phyloP scores from a whole-genome alignment of 1,284 basidiomycete species.

The Cystobasidium slooffiae region DNA sequence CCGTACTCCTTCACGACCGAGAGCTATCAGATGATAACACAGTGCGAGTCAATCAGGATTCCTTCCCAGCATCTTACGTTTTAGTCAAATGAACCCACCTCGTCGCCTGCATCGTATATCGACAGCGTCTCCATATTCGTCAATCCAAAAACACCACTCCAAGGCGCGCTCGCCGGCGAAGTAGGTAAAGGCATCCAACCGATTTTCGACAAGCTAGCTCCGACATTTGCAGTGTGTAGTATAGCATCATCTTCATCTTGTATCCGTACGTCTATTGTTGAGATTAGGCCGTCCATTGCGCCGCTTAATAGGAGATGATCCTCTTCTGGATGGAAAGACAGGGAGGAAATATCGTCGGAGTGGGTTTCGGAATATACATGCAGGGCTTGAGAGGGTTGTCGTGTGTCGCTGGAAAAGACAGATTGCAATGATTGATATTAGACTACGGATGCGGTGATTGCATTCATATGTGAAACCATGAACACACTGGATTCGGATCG shows the following conservation, averaged over 20 bases:
- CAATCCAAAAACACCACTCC: conserved; percentile 46
- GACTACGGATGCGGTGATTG: not conserved
- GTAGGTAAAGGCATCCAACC: conserved; percentile 49
- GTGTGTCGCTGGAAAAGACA: conserved; percentile 55
- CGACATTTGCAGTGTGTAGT: conserved; percentile 51
- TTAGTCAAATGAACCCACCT: conserved; percentile 5
- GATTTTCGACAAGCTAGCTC: conserved; percentile 46
- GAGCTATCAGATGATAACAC: not conserved
- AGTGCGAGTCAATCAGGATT: not conserved
- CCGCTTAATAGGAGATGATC: conserved; percentile 59
- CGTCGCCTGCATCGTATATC: conserved; percentile 49
- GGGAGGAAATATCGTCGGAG: conserved; percentile 61
- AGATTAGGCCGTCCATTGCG: conserved; percentile 60
- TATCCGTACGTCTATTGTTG: conserved; percentile 58
- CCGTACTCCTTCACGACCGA: conserved; percentile 13
- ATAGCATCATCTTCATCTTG: conserved; percentile 61
- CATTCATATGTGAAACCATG: not conserved
- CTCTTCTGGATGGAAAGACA: conserved; percentile 58
- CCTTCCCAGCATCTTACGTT: not conserved
- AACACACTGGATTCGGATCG: conserved; percentile 59
- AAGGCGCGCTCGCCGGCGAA: conserved; percentile 7
- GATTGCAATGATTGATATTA: not conserved
- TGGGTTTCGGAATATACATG: conserved; percentile 61
- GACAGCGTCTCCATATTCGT: conserved; percentile 53
- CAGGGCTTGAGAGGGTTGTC: conserved; percentile 55